Conservation (phyloP, 2,329 filamentous ascomycete genomes). For the Stagonosporopsis rhizophila region DNA sequence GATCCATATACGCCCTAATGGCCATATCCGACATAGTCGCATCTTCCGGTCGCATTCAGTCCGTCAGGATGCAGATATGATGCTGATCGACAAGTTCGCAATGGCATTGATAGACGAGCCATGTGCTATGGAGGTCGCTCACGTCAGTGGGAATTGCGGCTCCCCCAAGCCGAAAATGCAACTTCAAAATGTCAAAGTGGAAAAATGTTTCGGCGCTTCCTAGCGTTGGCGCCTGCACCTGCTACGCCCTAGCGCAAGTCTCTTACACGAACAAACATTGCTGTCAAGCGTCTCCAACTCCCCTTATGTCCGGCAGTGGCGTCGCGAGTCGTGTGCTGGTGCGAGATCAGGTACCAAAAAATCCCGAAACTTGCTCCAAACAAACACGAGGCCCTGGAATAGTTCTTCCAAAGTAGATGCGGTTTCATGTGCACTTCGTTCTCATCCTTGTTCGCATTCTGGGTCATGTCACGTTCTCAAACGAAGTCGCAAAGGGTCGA, state of each 20-base stretch:
- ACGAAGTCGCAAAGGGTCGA: not conserved
- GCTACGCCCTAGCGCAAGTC: conserved; percentile 6
- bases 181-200: not conserved
- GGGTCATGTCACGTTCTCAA: not conserved
- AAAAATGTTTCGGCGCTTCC: conserved; percentile 1
- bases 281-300: conserved; percentile 1
- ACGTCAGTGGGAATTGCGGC: conserved; percentile 16
- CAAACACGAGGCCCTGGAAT: conserved; percentile 19
- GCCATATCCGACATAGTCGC: conserved; percentile 1
- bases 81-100: conserved; percentile 11
- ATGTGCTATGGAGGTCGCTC: conserved; percentile 10
- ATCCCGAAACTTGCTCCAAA: conserved; percentile 4
- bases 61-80: conserved; percentile 5
- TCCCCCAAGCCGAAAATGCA: conserved; percentile 13
- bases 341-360: conserved; percentile 3
- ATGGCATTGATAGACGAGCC: conserved; percentile 13
- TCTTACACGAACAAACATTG: not conserved
- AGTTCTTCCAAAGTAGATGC: conserved; percentile 13
- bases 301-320: conserved; percentile 1
- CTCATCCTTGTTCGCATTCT: not conserved
- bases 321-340: conserved; percentile 15
- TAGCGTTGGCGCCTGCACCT: not conserved
- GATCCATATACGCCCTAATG: not conserved
- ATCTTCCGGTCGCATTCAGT: not conserved
- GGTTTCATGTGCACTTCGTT: conserved; percentile 1